These are phyloP conservation scores for Scutellaria minor DNA, from an alignment of 257 asterid genomes.

Conservation along the genomic window DNA sequence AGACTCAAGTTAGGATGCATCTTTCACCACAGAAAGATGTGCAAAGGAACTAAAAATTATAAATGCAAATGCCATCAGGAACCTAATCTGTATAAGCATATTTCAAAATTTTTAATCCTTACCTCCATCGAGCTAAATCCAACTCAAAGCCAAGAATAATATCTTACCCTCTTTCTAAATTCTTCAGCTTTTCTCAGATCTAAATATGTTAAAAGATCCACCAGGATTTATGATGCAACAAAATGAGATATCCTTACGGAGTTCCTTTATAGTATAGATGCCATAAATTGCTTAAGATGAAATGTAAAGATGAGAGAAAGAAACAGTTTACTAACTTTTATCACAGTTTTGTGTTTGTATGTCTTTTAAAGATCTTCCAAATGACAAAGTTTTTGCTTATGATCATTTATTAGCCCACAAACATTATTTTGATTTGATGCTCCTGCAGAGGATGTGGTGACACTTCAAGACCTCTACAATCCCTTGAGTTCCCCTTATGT, in stretches of 20 bases:
- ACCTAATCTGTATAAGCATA: background rate
- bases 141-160: constrained; percentile 6
- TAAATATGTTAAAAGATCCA: background rate
- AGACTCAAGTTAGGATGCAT: no score
- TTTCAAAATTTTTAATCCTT: background rate
- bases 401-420: constrained; percentile 21
- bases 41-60: no score
- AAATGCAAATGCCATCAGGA: background rate
- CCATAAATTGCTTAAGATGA: background rate
- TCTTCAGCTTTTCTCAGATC: background rate
- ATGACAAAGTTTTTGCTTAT: background rate
- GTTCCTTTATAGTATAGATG: background rate
- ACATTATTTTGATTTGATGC: background rate
- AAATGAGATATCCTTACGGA: background rate
- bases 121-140: background rate
- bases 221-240: constrained; percentile 21
- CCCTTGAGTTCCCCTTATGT: background rate
- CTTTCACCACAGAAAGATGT: no score
- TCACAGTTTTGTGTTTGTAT: background rate
- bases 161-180: background rate
- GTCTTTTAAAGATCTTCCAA: background rate
- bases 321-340: background rate
- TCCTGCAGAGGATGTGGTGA: background rate
- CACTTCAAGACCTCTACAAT: no score
- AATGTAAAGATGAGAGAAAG: constrained; percentile 11